Conservation (phyloP, 139 green algal genomes). For the Auxenochlorella pyrenoidosa region DNA sequence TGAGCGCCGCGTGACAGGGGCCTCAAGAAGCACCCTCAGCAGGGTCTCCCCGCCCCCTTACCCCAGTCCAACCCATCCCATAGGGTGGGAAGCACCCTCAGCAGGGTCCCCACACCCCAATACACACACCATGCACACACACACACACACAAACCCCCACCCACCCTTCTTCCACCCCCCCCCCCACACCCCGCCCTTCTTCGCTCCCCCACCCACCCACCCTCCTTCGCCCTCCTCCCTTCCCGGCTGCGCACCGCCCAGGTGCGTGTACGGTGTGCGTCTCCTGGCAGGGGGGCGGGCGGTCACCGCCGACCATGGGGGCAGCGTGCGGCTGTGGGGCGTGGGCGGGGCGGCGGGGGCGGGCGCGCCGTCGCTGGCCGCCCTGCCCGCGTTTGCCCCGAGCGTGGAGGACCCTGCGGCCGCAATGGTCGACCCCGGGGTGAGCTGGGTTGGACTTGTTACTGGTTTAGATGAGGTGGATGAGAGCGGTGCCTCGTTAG, state of each 20-base stretch:
- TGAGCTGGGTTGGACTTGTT: not conserved
- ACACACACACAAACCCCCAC: not conserved
- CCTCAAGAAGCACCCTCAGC: too few species aligned
- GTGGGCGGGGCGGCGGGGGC: not conserved
- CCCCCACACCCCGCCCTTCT: too few species aligned
- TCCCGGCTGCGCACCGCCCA: not conserved
- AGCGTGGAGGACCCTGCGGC: slow-evolving; percentile 2
- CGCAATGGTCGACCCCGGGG: not conserved
- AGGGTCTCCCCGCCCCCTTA: too few species aligned
- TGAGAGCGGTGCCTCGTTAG: too few species aligned
- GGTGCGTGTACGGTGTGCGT: slow-evolving; percentile 6
- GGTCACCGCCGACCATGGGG: slow-evolving; percentile 7
- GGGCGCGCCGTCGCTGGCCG: not conserved
- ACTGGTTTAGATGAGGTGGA: too few species aligned
- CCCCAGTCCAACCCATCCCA: too few species aligned
- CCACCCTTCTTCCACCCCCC: too few species aligned
- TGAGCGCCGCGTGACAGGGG: too few species aligned
- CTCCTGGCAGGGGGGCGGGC: slow-evolving; percentile 1
- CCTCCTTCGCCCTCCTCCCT: not conserved
- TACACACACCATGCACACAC: too few species aligned
- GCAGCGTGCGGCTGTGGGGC: slow-evolving; percentile 22
- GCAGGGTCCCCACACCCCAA: too few species aligned
- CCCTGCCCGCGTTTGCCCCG: not conserved
- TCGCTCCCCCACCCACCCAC: not conserved
- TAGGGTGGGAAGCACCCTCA: too few species aligned